Percentiles rank a stretch among this genome's conserved stretches.
phyloP scores from a whole-genome alignment of 805 yeast genomes.

The Saturnispora serradocipensis region DNA sequence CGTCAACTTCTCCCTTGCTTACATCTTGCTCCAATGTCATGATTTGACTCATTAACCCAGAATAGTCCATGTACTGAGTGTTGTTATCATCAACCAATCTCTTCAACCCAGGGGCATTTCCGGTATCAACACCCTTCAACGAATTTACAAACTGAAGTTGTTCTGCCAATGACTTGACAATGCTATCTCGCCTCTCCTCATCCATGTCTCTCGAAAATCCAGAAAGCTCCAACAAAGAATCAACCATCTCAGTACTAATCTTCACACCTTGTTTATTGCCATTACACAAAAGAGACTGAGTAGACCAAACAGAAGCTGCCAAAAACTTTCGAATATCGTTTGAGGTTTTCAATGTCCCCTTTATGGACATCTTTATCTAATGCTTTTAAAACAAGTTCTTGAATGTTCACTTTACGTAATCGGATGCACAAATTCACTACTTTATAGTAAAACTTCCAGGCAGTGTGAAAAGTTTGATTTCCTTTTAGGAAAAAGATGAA shows the following conservation, averaged over 20 bases:
- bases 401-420: neutral
- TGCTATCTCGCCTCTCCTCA: constrained; percentile 20
- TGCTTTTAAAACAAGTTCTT: neutral
- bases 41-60: constrained; percentile 24
- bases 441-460: neutral
- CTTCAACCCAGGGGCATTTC: constrained; percentile 14
- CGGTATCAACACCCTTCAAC: constrained; percentile 28
- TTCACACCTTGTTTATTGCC: neutral
- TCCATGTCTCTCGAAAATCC: constrained; percentile 34
- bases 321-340: constrained; percentile 11
- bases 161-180: constrained; percentile 30
- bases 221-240: constrained; percentile 36
- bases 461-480: constrained; percentile 5
- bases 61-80: constrained; percentile 21
- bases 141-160: constrained; percentile 45
- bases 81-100: constrained; percentile 24
- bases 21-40: constrained; percentile 15
- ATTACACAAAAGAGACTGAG: constrained; percentile 10
- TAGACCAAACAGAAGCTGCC: constrained; percentile 21
- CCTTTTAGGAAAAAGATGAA: neutral
- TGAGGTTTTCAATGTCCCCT: constrained; percentile 13
- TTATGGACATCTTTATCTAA: constrained; percentile 10
- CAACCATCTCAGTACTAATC: constrained; percentile 15
- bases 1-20: constrained; percentile 33
- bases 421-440: neutral